A percentile compares a stretch with the other conserved stretches of the same genome.
Evolutionary conservation across 2,329 filamentous ascomycete species (phyloP).

Genomic region (Xylaria hypoxylon): DNA sequence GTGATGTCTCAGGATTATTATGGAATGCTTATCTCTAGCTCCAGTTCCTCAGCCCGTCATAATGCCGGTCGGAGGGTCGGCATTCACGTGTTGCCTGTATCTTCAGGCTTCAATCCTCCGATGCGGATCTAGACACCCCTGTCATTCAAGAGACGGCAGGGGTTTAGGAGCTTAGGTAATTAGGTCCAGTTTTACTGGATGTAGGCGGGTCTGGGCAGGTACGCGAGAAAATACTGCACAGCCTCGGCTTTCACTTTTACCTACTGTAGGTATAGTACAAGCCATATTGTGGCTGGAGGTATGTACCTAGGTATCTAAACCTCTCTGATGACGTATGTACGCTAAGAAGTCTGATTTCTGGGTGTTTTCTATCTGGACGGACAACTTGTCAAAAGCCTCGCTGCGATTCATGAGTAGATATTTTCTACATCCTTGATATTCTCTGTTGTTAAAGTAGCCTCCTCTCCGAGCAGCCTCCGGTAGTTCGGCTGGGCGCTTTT

Average conservation of each 20-base stretch:
- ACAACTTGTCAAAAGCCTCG: constrained; percentile 6
- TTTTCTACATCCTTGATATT: constrained; percentile 20
- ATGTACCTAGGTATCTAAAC: too few species aligned
- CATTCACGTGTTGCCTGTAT: background rate
- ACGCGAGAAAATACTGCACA: background rate
- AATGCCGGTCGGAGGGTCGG: constrained; percentile 24
- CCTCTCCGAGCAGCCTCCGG: constrained; percentile 35
- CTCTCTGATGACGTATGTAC: constrained; percentile 9
- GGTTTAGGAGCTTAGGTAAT: too few species aligned
- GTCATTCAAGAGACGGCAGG: too few species aligned
- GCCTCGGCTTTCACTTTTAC: background rate
- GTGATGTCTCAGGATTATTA: constrained; percentile 2
- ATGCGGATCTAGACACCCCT: constrained; percentile 22
- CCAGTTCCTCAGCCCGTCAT: constrained; percentile 1
- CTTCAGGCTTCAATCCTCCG: constrained; percentile 14
- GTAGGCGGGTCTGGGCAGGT: too few species aligned
- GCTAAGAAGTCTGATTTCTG: too few species aligned
- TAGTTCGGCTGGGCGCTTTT: constrained; percentile 30
- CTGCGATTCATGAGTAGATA: constrained; percentile 9
- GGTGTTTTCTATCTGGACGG: constrained; percentile 18
- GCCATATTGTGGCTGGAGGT: too few species aligned
- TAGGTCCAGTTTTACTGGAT: too few species aligned
- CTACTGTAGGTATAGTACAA: too few species aligned
- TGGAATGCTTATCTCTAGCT: background rate
- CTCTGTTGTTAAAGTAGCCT: constrained; percentile 36